Evolutionary conservation across 2,329 filamentous ascomycete genomes (phyloP).

Genomic region (Colletotrichum shisoi): DNA sequence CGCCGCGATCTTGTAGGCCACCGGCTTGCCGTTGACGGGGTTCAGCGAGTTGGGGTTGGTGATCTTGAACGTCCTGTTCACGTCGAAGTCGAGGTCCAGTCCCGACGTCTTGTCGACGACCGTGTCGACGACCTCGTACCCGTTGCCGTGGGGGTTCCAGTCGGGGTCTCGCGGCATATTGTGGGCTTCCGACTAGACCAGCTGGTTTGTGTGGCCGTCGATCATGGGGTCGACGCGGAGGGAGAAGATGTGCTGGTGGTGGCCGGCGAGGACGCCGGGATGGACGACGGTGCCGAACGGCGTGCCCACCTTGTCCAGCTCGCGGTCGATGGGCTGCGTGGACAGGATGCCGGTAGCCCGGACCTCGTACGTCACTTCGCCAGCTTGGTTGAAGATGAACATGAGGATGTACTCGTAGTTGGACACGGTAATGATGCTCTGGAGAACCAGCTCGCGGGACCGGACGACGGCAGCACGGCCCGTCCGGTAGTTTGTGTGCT

Average conservation of each 20-base stretch:
- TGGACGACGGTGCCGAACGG: conserved; percentile 68
- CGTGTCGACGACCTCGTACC: conserved; percentile 30
- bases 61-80: conserved; percentile 36
- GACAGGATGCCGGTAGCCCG: conserved; percentile 72
- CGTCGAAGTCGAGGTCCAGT: conserved; percentile 25
- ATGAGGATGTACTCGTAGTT: conserved; percentile 77
- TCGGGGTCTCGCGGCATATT: conserved; percentile 30
- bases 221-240: conserved; percentile 70
- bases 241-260: conserved; percentile 82
- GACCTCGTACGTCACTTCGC: conserved; percentile 67
- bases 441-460: conserved; percentile 69
- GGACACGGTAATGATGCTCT: conserved; percentile 72
- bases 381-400: conserved; percentile 70
- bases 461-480: conserved; percentile 68
- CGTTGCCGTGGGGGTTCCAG: conserved; percentile 37
- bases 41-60: conserved; percentile 37
- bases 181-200: conserved; percentile 58
- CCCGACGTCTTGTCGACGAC: conserved; percentile 27
- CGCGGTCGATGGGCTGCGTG: conserved; percentile 61
- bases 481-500: conserved; percentile 74
- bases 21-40: conserved; percentile 36
- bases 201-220: conserved; percentile 62
- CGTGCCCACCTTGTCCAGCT: conserved; percentile 57
- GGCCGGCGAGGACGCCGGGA: conserved; percentile 55
- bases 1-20: conserved; percentile 38